A percentile compares a stretch with the other conserved stretches of the same genome.
Evolutionary conservation across 2,329 filamentous ascomycete species (phyloP).

Genomic region (Arachnopeziza araneosa): DNA sequence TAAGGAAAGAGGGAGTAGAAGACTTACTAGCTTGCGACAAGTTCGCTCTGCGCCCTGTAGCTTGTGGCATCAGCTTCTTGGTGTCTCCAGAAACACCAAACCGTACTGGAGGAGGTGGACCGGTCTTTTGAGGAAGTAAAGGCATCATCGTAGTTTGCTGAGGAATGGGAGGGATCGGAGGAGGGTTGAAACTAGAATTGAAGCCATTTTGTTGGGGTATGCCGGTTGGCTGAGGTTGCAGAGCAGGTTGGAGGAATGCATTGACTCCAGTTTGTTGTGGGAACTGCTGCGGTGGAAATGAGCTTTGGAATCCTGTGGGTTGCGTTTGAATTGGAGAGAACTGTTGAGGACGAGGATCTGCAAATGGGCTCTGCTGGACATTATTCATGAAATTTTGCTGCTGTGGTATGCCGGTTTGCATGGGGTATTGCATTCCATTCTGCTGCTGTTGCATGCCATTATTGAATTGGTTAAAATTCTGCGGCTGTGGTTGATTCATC

Average conservation of each 20-base stretch:
- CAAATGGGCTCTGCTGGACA: slow-evolving; percentile 45
- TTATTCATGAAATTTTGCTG: slow-evolving; percentile 36
- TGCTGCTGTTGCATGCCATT: slow-evolving; percentile 23
- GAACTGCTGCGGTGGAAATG: slow-evolving; percentile 34
- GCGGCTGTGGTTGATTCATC: slow-evolving; percentile 20
- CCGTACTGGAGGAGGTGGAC: slow-evolving; percentile 78
- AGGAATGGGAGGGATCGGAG: slow-evolving; percentile 44
- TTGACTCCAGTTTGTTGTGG: slow-evolving; percentile 43
- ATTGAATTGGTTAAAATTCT: slow-evolving; percentile 29
- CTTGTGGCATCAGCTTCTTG: slow-evolving; percentile 77
- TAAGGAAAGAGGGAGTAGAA: slow-evolving; percentile 1
- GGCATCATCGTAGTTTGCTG: slow-evolving; percentile 55
- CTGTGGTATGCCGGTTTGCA: slow-evolving; percentile 21
- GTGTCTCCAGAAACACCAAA: slow-evolving; percentile 73
- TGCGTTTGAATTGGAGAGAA: slow-evolving; percentile 46
- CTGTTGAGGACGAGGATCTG: slow-evolving; percentile 50
- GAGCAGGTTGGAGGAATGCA: slow-evolving; percentile 50
- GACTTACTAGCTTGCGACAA: slow-evolving; percentile 92
- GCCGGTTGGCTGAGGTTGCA: slow-evolving; percentile 56
- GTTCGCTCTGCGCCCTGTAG: slow-evolving; percentile 86
- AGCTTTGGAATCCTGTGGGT: slow-evolving; percentile 42
- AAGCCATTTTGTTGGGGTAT: slow-evolving; percentile 43
- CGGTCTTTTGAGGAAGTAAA: slow-evolving; percentile 72
- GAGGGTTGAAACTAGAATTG: slow-evolving; percentile 37
- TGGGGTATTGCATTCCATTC: slow-evolving; percentile 20